These are phyloP conservation scores for Setomelanomma holmii DNA, from an alignment of 2,329 filamentous ascomycete species.

Conservation along the genomic window DNA sequence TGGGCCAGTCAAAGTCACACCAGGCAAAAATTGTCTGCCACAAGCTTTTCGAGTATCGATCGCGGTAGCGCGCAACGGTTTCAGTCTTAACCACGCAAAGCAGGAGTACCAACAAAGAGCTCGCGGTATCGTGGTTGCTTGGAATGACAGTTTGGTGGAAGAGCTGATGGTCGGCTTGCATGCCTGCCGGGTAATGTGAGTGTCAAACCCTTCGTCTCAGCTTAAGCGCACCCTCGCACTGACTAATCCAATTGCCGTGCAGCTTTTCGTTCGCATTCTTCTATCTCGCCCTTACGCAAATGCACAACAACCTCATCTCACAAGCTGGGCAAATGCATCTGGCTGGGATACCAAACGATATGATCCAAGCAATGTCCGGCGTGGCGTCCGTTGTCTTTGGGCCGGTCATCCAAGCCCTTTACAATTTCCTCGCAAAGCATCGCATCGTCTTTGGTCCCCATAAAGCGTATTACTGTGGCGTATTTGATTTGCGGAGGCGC, in stretches of 20 bases:
- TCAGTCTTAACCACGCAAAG: conserved; percentile 19
- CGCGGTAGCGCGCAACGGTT: conserved; percentile 18
- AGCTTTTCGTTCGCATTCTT: conserved; percentile 35
- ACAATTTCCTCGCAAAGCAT: conserved; percentile 20
- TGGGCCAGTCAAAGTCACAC: not conserved
- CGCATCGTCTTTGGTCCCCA: conserved; percentile 26
- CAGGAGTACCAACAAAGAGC: conserved; percentile 12
- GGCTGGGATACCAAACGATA: conserved; percentile 38
- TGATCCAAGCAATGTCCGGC: conserved; percentile 25
- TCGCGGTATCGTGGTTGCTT: conserved; percentile 12
- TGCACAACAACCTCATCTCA: conserved; percentile 37
- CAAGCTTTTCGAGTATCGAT: conserved; percentile 1
- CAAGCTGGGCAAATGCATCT: conserved; percentile 39
- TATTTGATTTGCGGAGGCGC: conserved; percentile 22
- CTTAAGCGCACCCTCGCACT: not conserved
- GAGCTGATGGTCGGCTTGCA: conserved; percentile 27
- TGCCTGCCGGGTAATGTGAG: conserved; percentile 29
- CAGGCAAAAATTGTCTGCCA: conserved; percentile 6
- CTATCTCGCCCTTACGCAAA: conserved; percentile 37
- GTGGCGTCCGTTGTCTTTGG: conserved; percentile 30
- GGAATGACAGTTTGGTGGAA: conserved; percentile 25
- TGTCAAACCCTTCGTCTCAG: not conserved
- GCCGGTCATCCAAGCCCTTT: conserved; percentile 29
- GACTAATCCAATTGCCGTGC: not conserved
- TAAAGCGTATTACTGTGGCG: conserved; percentile 25